Evolutionary conservation across 2,329 filamentous ascomycete genomes (phyloP).

Genomic region (Ambrosiella cleistominuta): DNA sequence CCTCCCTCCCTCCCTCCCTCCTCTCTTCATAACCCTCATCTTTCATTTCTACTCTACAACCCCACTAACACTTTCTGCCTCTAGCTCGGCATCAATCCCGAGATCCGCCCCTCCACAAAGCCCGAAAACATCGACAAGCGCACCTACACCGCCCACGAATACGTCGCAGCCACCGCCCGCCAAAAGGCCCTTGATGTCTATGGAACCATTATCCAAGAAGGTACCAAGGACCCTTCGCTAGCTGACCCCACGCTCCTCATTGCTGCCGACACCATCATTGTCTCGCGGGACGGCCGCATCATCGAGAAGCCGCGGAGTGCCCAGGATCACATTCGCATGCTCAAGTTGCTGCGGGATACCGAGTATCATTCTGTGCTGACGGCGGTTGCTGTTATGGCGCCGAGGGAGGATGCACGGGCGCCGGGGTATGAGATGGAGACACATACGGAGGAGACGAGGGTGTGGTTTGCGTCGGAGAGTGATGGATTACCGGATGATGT

Average conservation of each 20-base stretch:
- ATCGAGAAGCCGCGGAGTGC: constrained; percentile 81
- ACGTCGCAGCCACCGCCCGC: constrained; percentile 72
- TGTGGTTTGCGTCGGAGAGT: constrained; percentile 57
- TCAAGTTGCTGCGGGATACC: constrained; percentile 64
- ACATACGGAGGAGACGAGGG: constrained; percentile 75
- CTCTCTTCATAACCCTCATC: background rate
- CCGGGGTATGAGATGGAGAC: constrained; percentile 74
- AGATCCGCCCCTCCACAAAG: constrained; percentile 66
- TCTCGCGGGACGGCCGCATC: constrained; percentile 55
- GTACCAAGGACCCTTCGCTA: constrained; percentile 22
- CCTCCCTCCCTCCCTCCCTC: constrained; percentile 5
- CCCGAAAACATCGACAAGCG: constrained; percentile 73
- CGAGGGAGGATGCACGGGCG: constrained; percentile 58
- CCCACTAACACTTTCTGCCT: background rate
- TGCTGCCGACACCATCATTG: constrained; percentile 79
- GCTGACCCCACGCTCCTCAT: constrained; percentile 70
- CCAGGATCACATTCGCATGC: constrained; percentile 66
- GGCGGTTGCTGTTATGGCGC: constrained; percentile 66
- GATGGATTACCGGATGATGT: constrained; percentile 56
- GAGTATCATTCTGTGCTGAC: constrained; percentile 70
- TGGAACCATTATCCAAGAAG: constrained; percentile 25
- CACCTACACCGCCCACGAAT: constrained; percentile 62
- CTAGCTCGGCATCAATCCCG: constrained; percentile 70
- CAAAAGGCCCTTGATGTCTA: constrained; percentile 68
- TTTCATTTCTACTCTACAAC: background rate